Evolutionary conservation across 139 green algal genomes (phyloP).

Genomic region (Pseudopediastrum boryanum): DNA sequence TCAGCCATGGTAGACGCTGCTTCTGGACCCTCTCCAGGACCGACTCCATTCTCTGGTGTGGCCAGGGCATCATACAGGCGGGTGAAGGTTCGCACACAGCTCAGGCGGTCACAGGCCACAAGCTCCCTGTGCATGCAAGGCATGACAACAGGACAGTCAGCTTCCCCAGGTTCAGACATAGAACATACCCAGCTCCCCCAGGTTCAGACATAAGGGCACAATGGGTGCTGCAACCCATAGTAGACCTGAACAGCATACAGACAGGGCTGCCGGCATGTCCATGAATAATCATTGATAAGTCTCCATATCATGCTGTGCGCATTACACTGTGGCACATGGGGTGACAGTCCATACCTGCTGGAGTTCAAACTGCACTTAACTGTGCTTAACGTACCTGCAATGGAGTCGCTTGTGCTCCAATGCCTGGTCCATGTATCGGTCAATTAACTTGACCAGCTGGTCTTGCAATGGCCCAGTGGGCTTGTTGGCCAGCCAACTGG

Average conservation of each 20-base stretch:
- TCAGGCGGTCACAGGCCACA: slow-evolving; percentile 74
- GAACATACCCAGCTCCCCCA: no score
- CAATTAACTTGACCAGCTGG: slow-evolving; percentile 81
- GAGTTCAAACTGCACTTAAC: background rate
- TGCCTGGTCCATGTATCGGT: slow-evolving; percentile 87
- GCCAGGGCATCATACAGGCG: slow-evolving; percentile 79
- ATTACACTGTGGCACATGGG: background rate
- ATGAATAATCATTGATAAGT: no score
- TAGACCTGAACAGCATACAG: no score
- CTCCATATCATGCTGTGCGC: no score
- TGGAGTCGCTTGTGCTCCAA: slow-evolving; percentile 81
- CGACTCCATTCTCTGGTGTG: slow-evolving; percentile 63
- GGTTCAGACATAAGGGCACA: no score
- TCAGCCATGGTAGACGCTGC: slow-evolving; percentile 69
- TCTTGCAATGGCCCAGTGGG: slow-evolving; percentile 65
- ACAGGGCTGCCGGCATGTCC: no score
- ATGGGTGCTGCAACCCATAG: no score
- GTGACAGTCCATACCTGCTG: background rate
- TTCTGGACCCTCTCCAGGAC: slow-evolving; percentile 54
- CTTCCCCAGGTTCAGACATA: no score
- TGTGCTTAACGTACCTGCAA: slow-evolving; percentile 36
- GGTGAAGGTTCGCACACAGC: slow-evolving; percentile 67
- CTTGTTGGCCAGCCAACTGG: slow-evolving; percentile 79
- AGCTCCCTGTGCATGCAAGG: slow-evolving; percentile 57
- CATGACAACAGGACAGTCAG: background rate